Base-by-base conservation (phyloP, 1,284 basidiomycete species). In the Neonothopanus nambi region DNA sequence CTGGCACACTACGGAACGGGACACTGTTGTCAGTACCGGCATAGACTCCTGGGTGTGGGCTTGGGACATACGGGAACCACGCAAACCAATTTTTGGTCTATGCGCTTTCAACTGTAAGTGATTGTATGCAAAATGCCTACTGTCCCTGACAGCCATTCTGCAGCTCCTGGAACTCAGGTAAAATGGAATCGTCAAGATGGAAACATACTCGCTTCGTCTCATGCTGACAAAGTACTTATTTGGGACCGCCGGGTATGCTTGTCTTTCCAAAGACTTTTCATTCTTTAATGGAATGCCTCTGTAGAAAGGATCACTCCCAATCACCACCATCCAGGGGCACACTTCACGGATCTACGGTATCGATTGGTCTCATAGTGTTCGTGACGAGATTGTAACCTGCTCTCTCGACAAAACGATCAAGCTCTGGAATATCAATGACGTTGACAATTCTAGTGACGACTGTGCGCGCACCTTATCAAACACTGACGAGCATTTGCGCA, bases 331-430 rank as follows among this genome's bases (percentile, higher is more conserved):
- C 54, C 75, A 79, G 33, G 95, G 92, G 0, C 95, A 98, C 64
- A 77, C 76, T 18, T 84, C 91, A 12, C 93, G 95, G 71, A 96
- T 97, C 44, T 97, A 97, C 61, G 95, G 95, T 1, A 94, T 98
- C 50, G 95, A 97, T 69, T 98, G 95, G 94, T 88, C 92, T 4
- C 84, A 93, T 47, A 75, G 80, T 21, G 71, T 77, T 47, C 73
- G 78, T n/a, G 80, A 88, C 61, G 87, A 93, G 62, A 79, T 98
- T 35, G 84, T 95, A 3, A 96, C 94, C 1, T 98, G 95, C 65
- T 94, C 92, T 1, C 76, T 98, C 0, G 95, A 97, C 76, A 92
- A 89, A 67, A 89, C 91, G 0, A 93, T 97, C 73, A 97, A 96
- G 69, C 79, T 87, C 8, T 93, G 91, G 89, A 79, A 87, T 57